Evolutionary conservation across 371 early-diverging fungal genomes (phyloP).

Genomic region (Spiromyces aspiralis): DNA sequence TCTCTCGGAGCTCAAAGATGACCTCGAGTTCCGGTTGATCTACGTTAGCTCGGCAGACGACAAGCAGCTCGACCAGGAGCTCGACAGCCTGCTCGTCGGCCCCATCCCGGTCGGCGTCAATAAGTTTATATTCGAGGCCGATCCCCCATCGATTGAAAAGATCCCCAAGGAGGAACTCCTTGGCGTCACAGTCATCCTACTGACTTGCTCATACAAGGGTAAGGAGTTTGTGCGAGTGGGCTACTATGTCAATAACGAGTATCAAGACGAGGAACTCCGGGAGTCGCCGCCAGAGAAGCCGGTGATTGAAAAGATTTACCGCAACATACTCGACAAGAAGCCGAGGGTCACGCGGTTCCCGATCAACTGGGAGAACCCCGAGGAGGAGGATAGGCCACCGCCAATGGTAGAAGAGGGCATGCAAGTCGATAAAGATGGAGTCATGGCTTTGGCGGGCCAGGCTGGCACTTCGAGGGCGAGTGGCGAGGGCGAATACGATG

Average conservation of each 20-base stretch:
- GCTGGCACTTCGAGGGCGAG: not conserved
- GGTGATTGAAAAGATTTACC: conserved; percentile 48
- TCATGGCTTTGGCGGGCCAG: not conserved
- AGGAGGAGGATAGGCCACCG: conserved; percentile 13
- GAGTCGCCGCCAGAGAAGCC: conserved; percentile 48
- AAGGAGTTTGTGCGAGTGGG: conserved; percentile 92
- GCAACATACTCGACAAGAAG: conserved; percentile 81
- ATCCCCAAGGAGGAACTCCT: conserved; percentile 65
- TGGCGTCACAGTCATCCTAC: conserved; percentile 77
- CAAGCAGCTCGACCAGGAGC: conserved; percentile 72
- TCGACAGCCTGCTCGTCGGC: conserved; percentile 91
- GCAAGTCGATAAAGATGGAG: conserved; percentile 1
- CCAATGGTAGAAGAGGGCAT: conserved; percentile 1
- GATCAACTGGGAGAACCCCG: conserved; percentile 44
- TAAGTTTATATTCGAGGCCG: conserved; percentile 79
- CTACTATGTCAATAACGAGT: conserved; percentile 91
- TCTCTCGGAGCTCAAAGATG: conserved; percentile 66
- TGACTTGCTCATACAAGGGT: conserved; percentile 74
- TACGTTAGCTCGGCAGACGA: conserved; percentile 84
- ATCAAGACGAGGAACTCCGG: conserved; percentile 52
- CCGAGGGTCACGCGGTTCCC: conserved; percentile 82
- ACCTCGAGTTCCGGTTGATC: conserved; percentile 91
- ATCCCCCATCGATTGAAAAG: conserved; percentile 32
- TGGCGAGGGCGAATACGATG: conserved; percentile 5
- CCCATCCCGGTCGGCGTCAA: conserved; percentile 93